phyloP scores from a whole-genome alignment of 148 eudicot species.

The Rhododendron simsii region DNA sequence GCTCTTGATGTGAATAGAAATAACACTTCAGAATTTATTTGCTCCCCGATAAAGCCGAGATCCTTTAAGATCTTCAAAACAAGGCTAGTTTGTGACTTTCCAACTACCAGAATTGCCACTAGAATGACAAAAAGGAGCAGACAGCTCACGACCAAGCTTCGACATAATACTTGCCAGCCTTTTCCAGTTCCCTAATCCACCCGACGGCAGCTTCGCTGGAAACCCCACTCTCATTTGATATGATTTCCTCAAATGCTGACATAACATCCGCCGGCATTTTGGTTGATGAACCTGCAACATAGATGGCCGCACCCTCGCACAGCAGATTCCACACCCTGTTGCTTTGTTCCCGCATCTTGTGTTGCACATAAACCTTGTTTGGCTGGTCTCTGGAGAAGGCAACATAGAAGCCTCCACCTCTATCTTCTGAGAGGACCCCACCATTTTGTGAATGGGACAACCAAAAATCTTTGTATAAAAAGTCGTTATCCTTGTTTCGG shows the following conservation, averaged over 20 bases:
- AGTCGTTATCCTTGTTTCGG: slow-evolving; percentile 61
- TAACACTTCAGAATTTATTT: no score
- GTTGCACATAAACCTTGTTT: slow-evolving; percentile 81
- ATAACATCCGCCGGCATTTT: slow-evolving; percentile 93
- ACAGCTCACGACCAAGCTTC: no score
- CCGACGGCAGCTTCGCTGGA: no score
- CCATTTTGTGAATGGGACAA: slow-evolving; percentile 42
- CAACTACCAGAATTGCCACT: no score
- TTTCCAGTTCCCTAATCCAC: no score
- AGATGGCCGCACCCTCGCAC: slow-evolving; percentile 60
- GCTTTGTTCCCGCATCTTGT: slow-evolving; percentile 69
- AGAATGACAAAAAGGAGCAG: no score
- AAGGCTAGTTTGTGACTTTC: no score
- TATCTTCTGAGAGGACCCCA: slow-evolving; percentile 70
- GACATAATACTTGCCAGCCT: no score
- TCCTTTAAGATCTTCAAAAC: no score
- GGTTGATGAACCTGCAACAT: slow-evolving; percentile 79
- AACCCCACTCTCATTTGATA: no score
- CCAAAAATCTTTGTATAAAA: slow-evolving; percentile 79
- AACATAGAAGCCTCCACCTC: slow-evolving; percentile 82
- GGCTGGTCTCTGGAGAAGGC: slow-evolving; percentile 89
- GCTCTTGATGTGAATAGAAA: neutral
- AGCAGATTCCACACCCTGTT: slow-evolving; percentile 56
- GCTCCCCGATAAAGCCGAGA: no score
- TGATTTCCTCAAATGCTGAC: no score